Evolutionary conservation across 768 basidiomycete genomes (phyloP).

Genomic region (Mycena pura): DNA sequence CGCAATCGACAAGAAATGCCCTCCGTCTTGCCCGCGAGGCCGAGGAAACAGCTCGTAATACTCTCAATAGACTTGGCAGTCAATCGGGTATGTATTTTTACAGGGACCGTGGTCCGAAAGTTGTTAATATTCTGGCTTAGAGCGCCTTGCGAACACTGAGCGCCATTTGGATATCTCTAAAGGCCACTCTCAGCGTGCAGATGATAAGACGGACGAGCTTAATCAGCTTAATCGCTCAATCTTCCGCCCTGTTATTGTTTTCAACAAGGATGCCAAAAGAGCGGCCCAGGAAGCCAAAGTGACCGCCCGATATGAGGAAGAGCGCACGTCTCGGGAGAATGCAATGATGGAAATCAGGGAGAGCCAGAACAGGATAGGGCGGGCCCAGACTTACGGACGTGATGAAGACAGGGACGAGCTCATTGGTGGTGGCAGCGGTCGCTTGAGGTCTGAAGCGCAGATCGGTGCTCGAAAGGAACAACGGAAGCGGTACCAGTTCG

Average conservation of each 20-base stretch:
- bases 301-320: slow-evolving; percentile 85
- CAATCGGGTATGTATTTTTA: slow-evolving; percentile 80
- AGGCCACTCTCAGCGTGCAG: slow-evolving; percentile 85
- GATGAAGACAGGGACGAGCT: slow-evolving; percentile 51
- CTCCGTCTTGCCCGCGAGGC: slow-evolving; percentile 93
- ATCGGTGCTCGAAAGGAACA: slow-evolving; percentile 66
- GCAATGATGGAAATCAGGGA: slow-evolving; percentile 87
- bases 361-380: slow-evolving; percentile 84
- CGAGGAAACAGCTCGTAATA: slow-evolving; percentile 92
- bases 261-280: slow-evolving; percentile 93
- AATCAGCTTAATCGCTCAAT: slow-evolving; percentile 95
- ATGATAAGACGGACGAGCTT: slow-evolving; percentile 92
- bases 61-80: slow-evolving; percentile 81
- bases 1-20: slow-evolving; percentile 89
- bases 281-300: slow-evolving; percentile 86
- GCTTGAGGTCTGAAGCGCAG: slow-evolving; percentile 58
- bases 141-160: slow-evolving; percentile 92
- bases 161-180: slow-evolving; percentile 93
- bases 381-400: slow-evolving; percentile 68
- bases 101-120: not conserved
- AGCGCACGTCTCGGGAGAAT: slow-evolving; percentile 82
- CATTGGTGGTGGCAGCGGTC: slow-evolving; percentile 45
- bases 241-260: slow-evolving; percentile 90
- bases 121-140: slow-evolving; percentile 42
- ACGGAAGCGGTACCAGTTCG: slow-evolving; percentile 89